Conservation (phyloP, 371 early-diverging fungal genomes). For the Amoeboaphelidium protococcarum region DNA sequence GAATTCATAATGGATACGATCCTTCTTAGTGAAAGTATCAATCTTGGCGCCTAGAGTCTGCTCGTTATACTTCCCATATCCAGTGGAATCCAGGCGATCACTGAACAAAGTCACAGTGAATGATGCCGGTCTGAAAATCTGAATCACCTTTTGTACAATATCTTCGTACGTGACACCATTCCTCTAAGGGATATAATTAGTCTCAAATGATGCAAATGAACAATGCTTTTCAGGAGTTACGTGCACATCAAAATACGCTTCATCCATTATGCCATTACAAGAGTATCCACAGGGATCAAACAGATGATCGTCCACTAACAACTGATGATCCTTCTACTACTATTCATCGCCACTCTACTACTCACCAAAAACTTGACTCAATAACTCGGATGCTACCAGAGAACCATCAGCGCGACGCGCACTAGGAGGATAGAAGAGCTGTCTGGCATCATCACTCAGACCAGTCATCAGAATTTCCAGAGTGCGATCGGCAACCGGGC, state of each 20-base stretch:
- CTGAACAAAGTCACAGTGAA: slow-evolving; percentile 64
- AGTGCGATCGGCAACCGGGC: slow-evolving; percentile 35
- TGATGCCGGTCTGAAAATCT: slow-evolving; percentile 44
- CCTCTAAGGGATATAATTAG: slow-evolving; percentile 37
- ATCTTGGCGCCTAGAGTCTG: slow-evolving; percentile 13
- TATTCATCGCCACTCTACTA: slow-evolving; percentile 5
- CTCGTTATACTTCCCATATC: slow-evolving; percentile 13
- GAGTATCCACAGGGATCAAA: slow-evolving; percentile 87
- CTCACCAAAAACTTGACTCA: slow-evolving; percentile 12
- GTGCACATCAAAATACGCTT: slow-evolving; percentile 71
- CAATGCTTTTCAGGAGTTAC: slow-evolving; percentile 92
- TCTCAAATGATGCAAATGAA: slow-evolving; percentile 91
- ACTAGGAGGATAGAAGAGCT: slow-evolving; percentile 17
- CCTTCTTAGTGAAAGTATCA: slow-evolving; percentile 26
- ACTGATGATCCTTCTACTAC: slow-evolving; percentile 1
- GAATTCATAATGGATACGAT: slow-evolving; percentile 46
- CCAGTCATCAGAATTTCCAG: slow-evolving; percentile 83
- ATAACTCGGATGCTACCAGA: slow-evolving; percentile 12
- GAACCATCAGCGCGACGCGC: slow-evolving; percentile 10
- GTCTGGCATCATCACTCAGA: slow-evolving; percentile 39
- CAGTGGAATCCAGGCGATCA: slow-evolving; percentile 6
- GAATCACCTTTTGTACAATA: slow-evolving; percentile 39
- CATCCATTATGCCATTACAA: slow-evolving; percentile 41
- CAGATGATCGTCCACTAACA: slow-evolving; percentile 41
- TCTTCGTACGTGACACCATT: slow-evolving; percentile 20